These are phyloP conservation scores for Auxenochlorella protothecoides DNA, from an alignment of 139 green algal genomes.

Conservation along the genomic window DNA sequence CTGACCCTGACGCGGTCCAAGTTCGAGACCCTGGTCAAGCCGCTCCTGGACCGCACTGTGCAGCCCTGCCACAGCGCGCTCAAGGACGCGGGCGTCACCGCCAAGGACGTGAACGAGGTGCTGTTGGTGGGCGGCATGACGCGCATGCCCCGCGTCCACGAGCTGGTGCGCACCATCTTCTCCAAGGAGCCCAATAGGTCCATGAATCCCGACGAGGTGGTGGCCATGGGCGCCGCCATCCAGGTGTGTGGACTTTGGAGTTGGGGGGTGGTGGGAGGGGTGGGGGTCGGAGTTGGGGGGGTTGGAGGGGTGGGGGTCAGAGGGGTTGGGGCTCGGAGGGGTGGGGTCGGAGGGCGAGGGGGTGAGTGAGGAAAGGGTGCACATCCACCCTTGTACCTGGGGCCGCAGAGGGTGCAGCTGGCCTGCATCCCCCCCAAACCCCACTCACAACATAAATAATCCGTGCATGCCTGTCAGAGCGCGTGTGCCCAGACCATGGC, in stretches of 20 bases:
- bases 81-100: constrained; percentile 71
- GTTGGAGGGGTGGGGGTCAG: constrained; percentile 30
- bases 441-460: too few relatives aligned
- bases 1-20: constrained; percentile 51
- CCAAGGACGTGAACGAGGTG: constrained; percentile 92
- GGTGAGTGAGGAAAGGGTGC: too few relatives aligned
- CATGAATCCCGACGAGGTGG: constrained; percentile 98
- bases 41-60: constrained; percentile 86
- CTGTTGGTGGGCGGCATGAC: constrained; percentile 97
- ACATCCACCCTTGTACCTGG: too few relatives aligned
- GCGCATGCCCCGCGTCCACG: constrained; percentile 84
- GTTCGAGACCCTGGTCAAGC: constrained; percentile 74
- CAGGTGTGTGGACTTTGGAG: constrained; percentile 37
- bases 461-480: too few relatives aligned
- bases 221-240: constrained; percentile 95
- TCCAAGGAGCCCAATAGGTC: constrained; percentile 73
- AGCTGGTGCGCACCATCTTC: constrained; percentile 92
- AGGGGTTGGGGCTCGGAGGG: too few relatives aligned
- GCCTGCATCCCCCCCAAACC: too few relatives aligned
- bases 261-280: constrained; percentile 24
- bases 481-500: too few relatives aligned
- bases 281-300: constrained; percentile 13
- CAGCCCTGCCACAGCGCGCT: constrained; percentile 85
- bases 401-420: too few relatives aligned
- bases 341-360: too few relatives aligned